Percentiles rank a stretch among this genome's conserved stretches.
phyloP scores from a whole-genome alignment of 306 rosid genomes.

The Crataegus laevigata region DNA sequence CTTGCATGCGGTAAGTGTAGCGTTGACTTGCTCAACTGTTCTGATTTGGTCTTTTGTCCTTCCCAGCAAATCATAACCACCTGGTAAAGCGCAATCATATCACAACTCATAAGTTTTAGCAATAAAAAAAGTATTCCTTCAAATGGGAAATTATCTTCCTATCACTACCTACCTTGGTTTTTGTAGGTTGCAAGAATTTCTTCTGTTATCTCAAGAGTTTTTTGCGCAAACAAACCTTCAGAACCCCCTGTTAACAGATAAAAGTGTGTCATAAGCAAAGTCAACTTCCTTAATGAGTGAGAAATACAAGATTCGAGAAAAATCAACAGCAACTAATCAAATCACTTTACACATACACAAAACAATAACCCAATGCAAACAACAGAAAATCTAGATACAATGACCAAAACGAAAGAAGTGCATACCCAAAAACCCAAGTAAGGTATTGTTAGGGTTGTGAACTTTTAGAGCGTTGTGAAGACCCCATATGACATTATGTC shows the following conservation, averaged over 20 bases:
- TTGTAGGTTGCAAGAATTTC: conserved; percentile 73
- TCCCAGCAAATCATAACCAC: conserved; percentile 98
- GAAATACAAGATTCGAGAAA: not conserved
- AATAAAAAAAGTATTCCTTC: not conserved
- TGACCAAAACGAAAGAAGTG: not conserved
- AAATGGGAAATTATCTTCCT: not conserved
- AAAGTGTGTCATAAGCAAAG: conserved; percentile 4
- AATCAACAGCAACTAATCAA: not conserved
- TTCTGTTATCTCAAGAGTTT: conserved; percentile 79
- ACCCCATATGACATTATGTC: conserved; percentile 97
- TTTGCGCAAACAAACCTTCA: conserved; percentile 89
- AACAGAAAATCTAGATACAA: not conserved
- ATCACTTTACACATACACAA: not conserved
- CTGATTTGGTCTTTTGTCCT: conserved; percentile 92
- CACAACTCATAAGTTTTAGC: not conserved
- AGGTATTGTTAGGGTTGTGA: conserved; percentile 64
- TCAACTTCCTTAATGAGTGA: not conserved
- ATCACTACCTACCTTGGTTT: conserved; percentile 68
- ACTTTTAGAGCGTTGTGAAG: conserved; percentile 68
- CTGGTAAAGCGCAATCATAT: conserved; percentile 33
- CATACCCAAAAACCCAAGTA: conserved; percentile 89
- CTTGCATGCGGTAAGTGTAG: conserved; percentile 75
- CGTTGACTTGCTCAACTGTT: conserved; percentile 90
- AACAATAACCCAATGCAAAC: not conserved
- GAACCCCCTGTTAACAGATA: conserved; percentile 69